Evolutionary conservation across 495 filamentous ascomycete species (phyloP).

Genomic region (Hypoxylon fuscum): DNA sequence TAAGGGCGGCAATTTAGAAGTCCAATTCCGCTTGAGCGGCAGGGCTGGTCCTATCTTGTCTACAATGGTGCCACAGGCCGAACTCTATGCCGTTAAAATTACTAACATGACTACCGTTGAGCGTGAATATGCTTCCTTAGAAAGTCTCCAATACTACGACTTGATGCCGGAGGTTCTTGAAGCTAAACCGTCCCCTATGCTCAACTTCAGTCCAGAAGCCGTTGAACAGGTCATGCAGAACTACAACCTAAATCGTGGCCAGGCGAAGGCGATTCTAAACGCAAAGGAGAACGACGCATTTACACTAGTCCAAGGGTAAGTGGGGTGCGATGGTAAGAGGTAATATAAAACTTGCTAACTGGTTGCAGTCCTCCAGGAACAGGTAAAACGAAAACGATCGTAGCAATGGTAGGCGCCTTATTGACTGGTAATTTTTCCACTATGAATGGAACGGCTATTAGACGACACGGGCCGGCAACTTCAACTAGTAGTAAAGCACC

Average conservation of each 20-base stretch:
- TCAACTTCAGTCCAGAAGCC: constrained; percentile 76
- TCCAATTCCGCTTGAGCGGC: constrained; percentile 80
- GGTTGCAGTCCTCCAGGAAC: constrained; percentile 79
- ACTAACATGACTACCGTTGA: constrained; percentile 91
- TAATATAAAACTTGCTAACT: constrained; percentile 22
- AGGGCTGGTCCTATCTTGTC: constrained; percentile 42
- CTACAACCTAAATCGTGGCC: constrained; percentile 86
- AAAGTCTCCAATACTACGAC: constrained; percentile 93
- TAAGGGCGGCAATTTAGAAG: constrained; percentile 80
- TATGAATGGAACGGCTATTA: constrained; percentile 57
- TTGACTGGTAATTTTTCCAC: constrained; percentile 67
- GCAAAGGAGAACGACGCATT: constrained; percentile 95
- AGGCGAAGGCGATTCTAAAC: constrained; percentile 91
- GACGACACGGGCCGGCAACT: constrained; percentile 52
- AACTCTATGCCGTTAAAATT: constrained; percentile 80
- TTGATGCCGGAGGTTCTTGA: constrained; percentile 88
- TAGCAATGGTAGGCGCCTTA: constrained; percentile 92
- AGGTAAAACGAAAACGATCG: constrained; percentile 97
- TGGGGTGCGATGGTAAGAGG: background rate
- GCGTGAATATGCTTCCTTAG: constrained; percentile 90
- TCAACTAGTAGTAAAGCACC: constrained; percentile 42
- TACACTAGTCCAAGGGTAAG: constrained; percentile 89
- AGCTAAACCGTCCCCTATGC: constrained; percentile 87
- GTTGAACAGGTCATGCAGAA: constrained; percentile 72
- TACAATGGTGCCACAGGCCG: constrained; percentile 60